Percentiles rank a stretch among this genome's conserved stretches.
Conservation (phyloP, 139 green algal genomes). For the Tetratostichococcus sp. region DNA sequence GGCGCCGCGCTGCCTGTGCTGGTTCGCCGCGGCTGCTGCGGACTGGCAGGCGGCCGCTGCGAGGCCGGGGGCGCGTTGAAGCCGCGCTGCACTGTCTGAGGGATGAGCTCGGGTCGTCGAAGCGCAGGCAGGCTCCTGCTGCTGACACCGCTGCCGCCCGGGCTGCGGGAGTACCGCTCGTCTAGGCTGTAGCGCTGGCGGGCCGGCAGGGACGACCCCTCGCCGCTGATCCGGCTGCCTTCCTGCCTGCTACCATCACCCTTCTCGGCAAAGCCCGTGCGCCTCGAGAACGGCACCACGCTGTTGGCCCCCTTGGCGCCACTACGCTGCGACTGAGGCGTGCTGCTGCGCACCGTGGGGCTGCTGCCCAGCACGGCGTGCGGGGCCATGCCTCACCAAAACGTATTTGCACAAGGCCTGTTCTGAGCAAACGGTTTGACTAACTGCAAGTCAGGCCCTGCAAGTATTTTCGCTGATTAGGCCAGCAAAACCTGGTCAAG, state of each 20-base stretch:
- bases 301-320: not conserved
- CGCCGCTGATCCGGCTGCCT: not conserved
- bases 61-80: not conserved
- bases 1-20: too few relatives aligned
- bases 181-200: not conserved
- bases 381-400: not conserved
- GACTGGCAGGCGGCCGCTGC: not conserved
- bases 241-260: not conserved
- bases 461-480: too few relatives aligned
- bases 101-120: not conserved
- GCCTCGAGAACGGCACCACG: not conserved
- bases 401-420: too few relatives aligned
- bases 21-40: not conserved
- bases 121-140: not conserved
- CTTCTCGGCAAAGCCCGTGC: not conserved
- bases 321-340: not conserved
- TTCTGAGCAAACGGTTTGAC: too few relatives aligned
- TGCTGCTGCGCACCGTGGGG: not conserved
- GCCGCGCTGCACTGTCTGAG: not conserved
- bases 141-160: not conserved
- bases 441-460: too few relatives aligned
- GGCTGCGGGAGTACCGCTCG: not conserved
- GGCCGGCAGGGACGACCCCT: not conserved
- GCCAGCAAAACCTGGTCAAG: too few relatives aligned
- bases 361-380: not conserved